A percentile compares a stretch with the other conserved stretches of the same genome.
These are phyloP conservation scores for Emmonsia crescens DNA, from an alignment of 2,329 filamentous ascomycete genomes.

Conservation along the genomic window DNA sequence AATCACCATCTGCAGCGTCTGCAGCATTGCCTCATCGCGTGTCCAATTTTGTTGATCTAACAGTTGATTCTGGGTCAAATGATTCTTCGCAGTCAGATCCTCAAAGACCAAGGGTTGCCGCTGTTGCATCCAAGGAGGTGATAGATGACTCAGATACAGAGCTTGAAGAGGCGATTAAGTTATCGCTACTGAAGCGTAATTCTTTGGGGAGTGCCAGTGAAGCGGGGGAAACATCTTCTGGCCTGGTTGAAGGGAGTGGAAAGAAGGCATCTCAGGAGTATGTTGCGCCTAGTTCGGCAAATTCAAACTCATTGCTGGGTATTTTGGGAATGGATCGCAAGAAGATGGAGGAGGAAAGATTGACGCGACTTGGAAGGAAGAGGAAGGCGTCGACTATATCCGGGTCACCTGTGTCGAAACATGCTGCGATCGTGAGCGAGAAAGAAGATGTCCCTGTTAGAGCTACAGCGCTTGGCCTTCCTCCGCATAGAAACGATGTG, in stretches of 20 bases:
- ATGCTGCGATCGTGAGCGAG: background rate
- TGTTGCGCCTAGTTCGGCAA: background rate
- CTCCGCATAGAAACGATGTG: background rate
- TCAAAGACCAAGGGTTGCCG: background rate
- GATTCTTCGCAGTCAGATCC: slow-evolving; percentile 8
- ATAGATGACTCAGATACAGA: slow-evolving; percentile 8
- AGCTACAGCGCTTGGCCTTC: background rate
- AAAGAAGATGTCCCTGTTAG: background rate
- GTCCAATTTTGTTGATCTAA: slow-evolving; percentile 4
- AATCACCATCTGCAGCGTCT: too few species aligned
- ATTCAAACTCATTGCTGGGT: slow-evolving; percentile 16
- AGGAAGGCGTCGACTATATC: slow-evolving; percentile 40
- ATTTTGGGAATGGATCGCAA: slow-evolving; percentile 58
- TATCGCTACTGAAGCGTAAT: slow-evolving; percentile 18
- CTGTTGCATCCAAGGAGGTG: background rate
- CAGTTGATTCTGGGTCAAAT: background rate
- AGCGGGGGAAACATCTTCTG: background rate
- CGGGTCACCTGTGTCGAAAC: slow-evolving; percentile 19
- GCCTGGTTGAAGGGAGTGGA: slow-evolving; percentile 10
- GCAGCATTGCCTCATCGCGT: background rate
- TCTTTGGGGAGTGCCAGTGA: background rate
- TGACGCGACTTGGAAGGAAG: slow-evolving; percentile 54
- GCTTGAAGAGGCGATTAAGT: slow-evolving; percentile 17
- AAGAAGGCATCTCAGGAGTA: background rate
- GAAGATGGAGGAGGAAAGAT: slow-evolving; percentile 74